Base-by-base conservation (phyloP, 2,329 filamentous ascomycete genomes). In the Cladosporium sp. region DNA sequence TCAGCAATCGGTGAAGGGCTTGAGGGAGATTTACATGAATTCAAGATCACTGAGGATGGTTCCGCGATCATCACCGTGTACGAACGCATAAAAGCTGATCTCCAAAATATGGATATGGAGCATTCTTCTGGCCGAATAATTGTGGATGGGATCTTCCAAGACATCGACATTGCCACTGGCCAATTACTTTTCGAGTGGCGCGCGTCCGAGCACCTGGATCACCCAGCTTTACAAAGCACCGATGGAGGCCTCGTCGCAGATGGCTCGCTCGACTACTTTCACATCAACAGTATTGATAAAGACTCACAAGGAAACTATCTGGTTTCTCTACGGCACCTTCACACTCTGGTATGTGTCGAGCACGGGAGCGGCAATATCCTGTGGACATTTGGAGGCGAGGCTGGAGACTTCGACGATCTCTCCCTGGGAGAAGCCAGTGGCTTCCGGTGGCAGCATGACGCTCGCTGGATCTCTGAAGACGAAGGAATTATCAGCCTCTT, bases 251-350 rank as follows among this genome's bases (percentile, higher is more conserved):
- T 17, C 18, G 20, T 38, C 11, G 43, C 32, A 13, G 43, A 47
- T n/a, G 43, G 43, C 13, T 27, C 69, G 1, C 72, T 65, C 18
- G 76, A 79, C 54, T 78, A 69, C 60, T 76, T 76, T 61, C 77
- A 79, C 60, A 73, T 81, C 61, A 79, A 80, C 63, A 75, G 75
- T 38, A 64, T 80, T 20, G 73, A 78, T 56, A 78, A 79, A 59
- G 71, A 73, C 44, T 56, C 63, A 0, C 58, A 68, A 0, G 76
- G 76, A 1, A 73, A 80, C 55, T 82, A 77, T 52, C 59, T 81
- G 11, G 66, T 82, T 32, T 80, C 77, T 0, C 69, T 73, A 1
- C 72, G 77, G 2, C 70, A 78, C 57, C 69, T 71, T 43, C 70
- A 70, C 55, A 67, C 72, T 6, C 66, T 80, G 13, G 67, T 68